These are phyloP conservation scores for Sclerotinia subarctica DNA, from an alignment of 2,329 filamentous ascomycete genomes.

Conservation along the genomic window DNA sequence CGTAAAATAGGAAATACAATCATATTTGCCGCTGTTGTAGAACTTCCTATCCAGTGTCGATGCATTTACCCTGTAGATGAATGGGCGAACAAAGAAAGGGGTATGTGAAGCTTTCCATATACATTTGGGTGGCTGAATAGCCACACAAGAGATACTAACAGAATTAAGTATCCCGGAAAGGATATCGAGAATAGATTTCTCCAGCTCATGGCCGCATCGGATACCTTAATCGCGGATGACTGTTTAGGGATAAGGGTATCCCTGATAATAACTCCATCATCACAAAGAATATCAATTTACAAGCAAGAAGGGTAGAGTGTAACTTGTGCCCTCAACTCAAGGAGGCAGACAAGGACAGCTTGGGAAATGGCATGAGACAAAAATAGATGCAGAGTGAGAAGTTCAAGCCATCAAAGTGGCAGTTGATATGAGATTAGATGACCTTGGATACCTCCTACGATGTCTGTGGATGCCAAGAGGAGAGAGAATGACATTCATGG, in stretches of 20 bases:
- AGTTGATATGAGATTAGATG: not conserved
- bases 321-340: not conserved
- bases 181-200: not conserved
- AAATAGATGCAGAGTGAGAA: not conserved
- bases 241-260: not conserved
- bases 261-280: not conserved
- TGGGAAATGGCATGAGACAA: not conserved
- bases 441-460: not conserved
- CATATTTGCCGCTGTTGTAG: not conserved
- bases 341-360: not conserved
- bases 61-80: not conserved
- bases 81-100: not conserved
- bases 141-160: not conserved
- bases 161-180: not conserved
- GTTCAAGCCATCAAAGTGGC: not conserved
- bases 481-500: not conserved
- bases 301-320: not conserved
- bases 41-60: not conserved
- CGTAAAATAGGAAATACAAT: not conserved
- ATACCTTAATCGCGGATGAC: not conserved
- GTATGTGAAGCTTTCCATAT: not conserved
- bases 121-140: not conserved
- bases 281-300: not conserved
- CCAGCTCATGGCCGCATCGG: not conserved
- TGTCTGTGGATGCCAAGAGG: not conserved